Base-by-base conservation (phyloP, 2,329 filamentous ascomycete species). In the Sporothrix curviconia region DNA sequence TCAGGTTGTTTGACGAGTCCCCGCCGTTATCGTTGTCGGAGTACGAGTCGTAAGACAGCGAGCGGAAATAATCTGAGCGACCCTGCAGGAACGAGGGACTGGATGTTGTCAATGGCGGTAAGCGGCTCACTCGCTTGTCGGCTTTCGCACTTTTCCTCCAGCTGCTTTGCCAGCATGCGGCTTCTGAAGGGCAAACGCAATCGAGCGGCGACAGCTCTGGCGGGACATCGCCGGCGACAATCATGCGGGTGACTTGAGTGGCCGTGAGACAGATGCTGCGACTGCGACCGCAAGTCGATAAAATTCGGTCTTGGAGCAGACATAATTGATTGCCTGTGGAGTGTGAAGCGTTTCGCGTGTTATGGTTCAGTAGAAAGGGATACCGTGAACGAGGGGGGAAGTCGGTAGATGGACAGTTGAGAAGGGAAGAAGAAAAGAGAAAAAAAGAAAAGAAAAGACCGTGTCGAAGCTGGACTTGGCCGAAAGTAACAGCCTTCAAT, bases 191-290 rank as follows among this genome's bases (percentile, higher is more conserved):
- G 92, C 92, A 69, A 99, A 95, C 49, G 92, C 92, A n/a, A 78
- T 99, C 94, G 63, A 99, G 81, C 11, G 94, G 94, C 7, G 94
- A 97, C 57, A 97, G 79, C 54, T 94, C 89, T 5, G 94, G 94
- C 19, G 94, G 92, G 1, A 88, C 81, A 65, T 92, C 89, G 61
- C 89, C 89, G 58, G 87, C 87, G 58, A 89, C 79, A 70, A 91
- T 87, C 59, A 90, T 75, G 61, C 87, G 85, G 88, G 87, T n/a
- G 88, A 91, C 62, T 79, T 78, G 34, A 86, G 72, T n/a, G 82
- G 80, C 56, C 78, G 78, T 17, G 79, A 76, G 55, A 76, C 67
- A 11, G 80, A 81, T 25, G 76, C 53, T 79, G 74, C 37, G 83
- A 84, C 59, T 77, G 74, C 56, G 81, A 78, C 68, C 83, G 79